Evolutionary conservation across 202 grass and related monocot species (phyloP).

Genomic region (Eragrostis tef): DNA sequence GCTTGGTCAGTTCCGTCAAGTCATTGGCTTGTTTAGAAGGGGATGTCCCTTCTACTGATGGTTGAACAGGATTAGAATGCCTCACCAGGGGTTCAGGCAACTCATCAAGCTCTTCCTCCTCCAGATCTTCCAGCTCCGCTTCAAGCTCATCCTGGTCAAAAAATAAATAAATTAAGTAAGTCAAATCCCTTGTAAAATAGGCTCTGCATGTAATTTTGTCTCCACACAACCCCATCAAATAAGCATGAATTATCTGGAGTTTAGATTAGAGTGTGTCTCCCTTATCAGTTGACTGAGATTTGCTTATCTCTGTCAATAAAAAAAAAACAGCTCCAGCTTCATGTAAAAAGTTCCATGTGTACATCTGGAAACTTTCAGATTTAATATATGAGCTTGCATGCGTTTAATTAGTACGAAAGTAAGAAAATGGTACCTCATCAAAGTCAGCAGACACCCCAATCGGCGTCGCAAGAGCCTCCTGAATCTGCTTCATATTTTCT

Average conservation of each 20-base stretch:
- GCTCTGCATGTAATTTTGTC: not conserved
- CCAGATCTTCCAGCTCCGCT: conserved; percentile 65
- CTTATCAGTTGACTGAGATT: no score
- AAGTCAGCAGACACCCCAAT: conserved; percentile 62
- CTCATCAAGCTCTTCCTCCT: conserved; percentile 55
- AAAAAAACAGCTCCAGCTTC: no score
- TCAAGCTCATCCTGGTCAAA: conserved; percentile 63
- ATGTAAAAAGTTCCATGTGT: no score
- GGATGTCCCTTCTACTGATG: not conserved
- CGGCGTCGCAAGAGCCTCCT: conserved; percentile 59
- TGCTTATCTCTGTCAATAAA: no score
- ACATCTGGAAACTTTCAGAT: no score
- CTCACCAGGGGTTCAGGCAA: conserved; percentile 30
- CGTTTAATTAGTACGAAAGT: not conserved
- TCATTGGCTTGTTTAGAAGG: conserved; percentile 36
- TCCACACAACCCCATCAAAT: not conserved
- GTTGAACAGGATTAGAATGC: not conserved
- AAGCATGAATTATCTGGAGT: not conserved
- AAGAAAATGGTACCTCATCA: conserved; percentile 54
- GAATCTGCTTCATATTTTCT: conserved; percentile 69
- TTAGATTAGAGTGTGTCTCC: not conserved
- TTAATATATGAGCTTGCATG: not conserved
- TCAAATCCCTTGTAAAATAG: conserved; percentile 2
- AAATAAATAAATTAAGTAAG: not conserved
- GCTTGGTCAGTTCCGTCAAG: conserved; percentile 49